phyloP scores from a whole-genome alignment of 2,329 filamentous ascomycete species.

The Paraphoma sp. region DNA sequence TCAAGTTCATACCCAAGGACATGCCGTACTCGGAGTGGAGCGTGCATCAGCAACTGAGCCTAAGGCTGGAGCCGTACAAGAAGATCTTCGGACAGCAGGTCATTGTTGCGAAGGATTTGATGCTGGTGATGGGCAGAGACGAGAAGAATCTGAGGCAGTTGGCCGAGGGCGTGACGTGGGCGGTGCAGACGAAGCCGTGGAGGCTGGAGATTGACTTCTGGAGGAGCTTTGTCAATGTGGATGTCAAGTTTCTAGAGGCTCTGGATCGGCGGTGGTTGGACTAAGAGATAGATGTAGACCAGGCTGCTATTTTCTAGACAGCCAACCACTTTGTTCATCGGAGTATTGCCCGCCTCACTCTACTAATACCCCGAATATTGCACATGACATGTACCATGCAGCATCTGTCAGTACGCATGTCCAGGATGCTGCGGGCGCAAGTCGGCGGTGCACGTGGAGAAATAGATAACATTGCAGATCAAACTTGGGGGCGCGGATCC shows the following conservation, averaged over 20 bases:
- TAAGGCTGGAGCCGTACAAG: constrained; percentile 40
- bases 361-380: too few species aligned
- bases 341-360: too few species aligned
- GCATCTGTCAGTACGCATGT: too few species aligned
- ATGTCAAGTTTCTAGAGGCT: constrained; percentile 52
- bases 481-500: not conserved
- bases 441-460: not conserved
- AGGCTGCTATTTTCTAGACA: too few species aligned
- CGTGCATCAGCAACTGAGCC: constrained; percentile 49
- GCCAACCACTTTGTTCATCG: too few species aligned
- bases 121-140: constrained; percentile 56
- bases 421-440: not conserved
- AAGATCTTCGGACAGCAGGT: constrained; percentile 47
- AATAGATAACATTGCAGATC: not conserved
- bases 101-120: constrained; percentile 51
- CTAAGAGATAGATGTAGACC: constrained; percentile 1
- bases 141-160: constrained; percentile 50
- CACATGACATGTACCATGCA: too few species aligned
- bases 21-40: constrained; percentile 53
- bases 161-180: constrained; percentile 51
- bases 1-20: constrained; percentile 57
- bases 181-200: constrained; percentile 58
- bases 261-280: constrained; percentile 52
- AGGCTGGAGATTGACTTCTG: constrained; percentile 59
- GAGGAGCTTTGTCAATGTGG: constrained; percentile 60